phyloP scores from a whole-genome alignment of 2,329 filamentous ascomycete species.

The Colletotrichum higginsianum region DNA sequence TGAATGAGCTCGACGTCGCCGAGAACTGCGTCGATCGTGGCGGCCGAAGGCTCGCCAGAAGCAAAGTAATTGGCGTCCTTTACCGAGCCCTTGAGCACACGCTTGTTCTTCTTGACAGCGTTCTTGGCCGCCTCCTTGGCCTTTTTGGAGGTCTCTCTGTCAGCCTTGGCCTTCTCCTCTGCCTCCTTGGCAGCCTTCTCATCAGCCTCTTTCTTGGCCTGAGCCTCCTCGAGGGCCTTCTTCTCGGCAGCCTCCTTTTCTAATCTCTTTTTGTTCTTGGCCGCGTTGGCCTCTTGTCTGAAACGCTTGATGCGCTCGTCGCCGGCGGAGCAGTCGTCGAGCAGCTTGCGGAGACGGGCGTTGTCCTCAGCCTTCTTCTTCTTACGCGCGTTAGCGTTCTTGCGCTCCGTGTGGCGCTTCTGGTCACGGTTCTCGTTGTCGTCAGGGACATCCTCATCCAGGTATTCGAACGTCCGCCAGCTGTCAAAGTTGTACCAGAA shows the following conservation, averaged over 20 bases:
- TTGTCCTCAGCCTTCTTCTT: slow-evolving; percentile 99
- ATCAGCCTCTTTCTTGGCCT: slow-evolving; percentile 86
- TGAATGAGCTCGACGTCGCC: slow-evolving; percentile 90
- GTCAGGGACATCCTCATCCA: slow-evolving; percentile 98
- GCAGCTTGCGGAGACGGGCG: slow-evolving; percentile 87
- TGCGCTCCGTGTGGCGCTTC: slow-evolving; percentile 97
- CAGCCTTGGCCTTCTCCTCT: slow-evolving; percentile 87
- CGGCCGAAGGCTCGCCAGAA: slow-evolving; percentile 78
- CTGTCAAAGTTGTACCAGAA: slow-evolving; percentile 99
- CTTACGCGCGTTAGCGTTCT: slow-evolving; percentile 97
- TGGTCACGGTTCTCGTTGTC: slow-evolving; percentile 99
- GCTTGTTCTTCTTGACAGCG: slow-evolving; percentile 99
- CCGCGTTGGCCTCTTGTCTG: slow-evolving; percentile 89
- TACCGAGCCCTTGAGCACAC: slow-evolving; percentile 91
- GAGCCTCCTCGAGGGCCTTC: slow-evolving; percentile 87
- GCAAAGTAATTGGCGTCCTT: slow-evolving; percentile 99
- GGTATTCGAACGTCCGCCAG: slow-evolving; percentile 98
- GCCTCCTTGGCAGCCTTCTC: slow-evolving; percentile 85
- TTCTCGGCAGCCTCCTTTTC: slow-evolving; percentile 95
- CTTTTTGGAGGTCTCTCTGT: slow-evolving; percentile 91
- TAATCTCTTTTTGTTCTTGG: slow-evolving; percentile 95
- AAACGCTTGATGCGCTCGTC: slow-evolving; percentile 99
- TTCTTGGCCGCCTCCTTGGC: slow-evolving; percentile 99
- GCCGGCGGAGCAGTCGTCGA: slow-evolving; percentile 86
- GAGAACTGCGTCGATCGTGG: slow-evolving; percentile 86